Evolutionary conservation across 305 asterid genomes (phyloP), one percentile per base, ranked within the genome.

Genomic region (Solanum aculeatissimum): DNA sequence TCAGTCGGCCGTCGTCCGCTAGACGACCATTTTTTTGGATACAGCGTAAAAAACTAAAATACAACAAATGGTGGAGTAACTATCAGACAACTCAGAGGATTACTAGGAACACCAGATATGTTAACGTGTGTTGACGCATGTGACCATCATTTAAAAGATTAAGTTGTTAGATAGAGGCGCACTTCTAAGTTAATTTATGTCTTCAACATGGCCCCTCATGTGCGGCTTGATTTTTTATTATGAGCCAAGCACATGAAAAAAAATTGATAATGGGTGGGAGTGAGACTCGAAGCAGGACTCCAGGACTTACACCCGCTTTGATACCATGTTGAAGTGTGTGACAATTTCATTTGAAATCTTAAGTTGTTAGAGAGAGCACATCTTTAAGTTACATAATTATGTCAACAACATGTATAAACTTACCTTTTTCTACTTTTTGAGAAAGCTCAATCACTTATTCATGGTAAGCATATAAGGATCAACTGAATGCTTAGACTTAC

Each of bases 401-500:
- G 29, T 70, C 53, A 38, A 19, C 77, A 68, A 14, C 27, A 32
- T 54, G 32, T 19, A 53, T 78, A 78, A 32, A 78, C n/a, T 35
- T 78, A 77, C 18, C 49, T 32, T 32, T 53, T 11, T 19, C 83
- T 78, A 53, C 68, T 54, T 54, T 19, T 19, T 32, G 66, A 19
- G 68, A 78, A 78, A 78, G 16, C 51, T 10, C 27, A 53, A 78
- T 12, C 15, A 53, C 43, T 53, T 35, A 53, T 53, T 78, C 83
- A 78, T 78, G 68, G 83, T 53, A 78, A 53, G 66, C 83, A 53
- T 78, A 53, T 11, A 11, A 53, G 68, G 35, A 78, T 19, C 51
- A 53, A 78, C n/a, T 6, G 32, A 53, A 78, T 55, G 63, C 25
- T 32, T 7, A 12, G 79, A 27, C 79, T 90, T 92, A 96, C 99